Conservation (phyloP, 2,329 filamentous ascomycete genomes). For the Hortaea sp. region DNA sequence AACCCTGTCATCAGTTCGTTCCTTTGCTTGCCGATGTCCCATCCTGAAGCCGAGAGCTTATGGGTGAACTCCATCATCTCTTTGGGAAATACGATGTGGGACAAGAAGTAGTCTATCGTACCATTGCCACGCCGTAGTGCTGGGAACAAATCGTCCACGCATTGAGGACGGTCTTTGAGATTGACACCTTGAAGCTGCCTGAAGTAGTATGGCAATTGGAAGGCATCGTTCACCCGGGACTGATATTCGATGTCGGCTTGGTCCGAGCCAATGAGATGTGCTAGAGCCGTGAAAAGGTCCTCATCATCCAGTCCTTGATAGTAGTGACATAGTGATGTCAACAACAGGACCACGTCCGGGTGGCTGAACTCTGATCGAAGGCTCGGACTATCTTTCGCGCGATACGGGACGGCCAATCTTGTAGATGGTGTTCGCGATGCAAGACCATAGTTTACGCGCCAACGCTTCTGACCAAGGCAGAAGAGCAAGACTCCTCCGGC, state of each 20-base stretch:
- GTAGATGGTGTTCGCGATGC: constrained; percentile 37
- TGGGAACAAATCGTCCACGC: constrained; percentile 21
- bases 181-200: constrained; percentile 17
- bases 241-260: constrained; percentile 18
- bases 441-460: constrained; percentile 52
- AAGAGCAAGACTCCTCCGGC: constrained; percentile 50
- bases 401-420: constrained; percentile 54
- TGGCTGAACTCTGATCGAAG: constrained; percentile 58
- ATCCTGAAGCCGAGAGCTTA: constrained; percentile 56
- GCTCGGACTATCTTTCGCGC: constrained; percentile 54
- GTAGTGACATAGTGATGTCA: constrained; percentile 60
- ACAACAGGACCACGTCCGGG: constrained; percentile 53
- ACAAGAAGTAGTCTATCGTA: constrained; percentile 56
- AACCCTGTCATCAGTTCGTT: constrained; percentile 55
- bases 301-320: constrained; percentile 44
- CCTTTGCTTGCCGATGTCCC: constrained; percentile 51
- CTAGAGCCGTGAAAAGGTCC: constrained; percentile 33
- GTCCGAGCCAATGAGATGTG: constrained; percentile 13
- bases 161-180: constrained; percentile 15
- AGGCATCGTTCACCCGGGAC: constrained; percentile 11
- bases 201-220: constrained; percentile 9
- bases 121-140: constrained; percentile 42
- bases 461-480: constrained; percentile 51
- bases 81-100: constrained; percentile 54
- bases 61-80: constrained; percentile 55